Evolutionary conservation across 768 basidiomycete genomes (phyloP).

Genomic region (Boletus rex-veris): DNA sequence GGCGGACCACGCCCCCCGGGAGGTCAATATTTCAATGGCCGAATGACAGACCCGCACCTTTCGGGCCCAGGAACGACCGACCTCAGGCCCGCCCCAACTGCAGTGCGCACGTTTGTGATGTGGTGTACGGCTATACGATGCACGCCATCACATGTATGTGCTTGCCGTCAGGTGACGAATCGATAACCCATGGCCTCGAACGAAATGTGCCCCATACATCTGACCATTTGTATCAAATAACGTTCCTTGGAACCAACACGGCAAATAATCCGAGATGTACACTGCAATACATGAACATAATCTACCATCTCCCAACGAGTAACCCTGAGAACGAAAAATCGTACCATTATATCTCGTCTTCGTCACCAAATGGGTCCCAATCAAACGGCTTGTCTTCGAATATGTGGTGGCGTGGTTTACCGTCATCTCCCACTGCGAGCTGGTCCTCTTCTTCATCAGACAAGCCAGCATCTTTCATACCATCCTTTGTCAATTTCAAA

Average conservation of each 20-base stretch:
- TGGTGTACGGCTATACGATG: no score
- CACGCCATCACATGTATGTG: no score
- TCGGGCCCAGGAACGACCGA: no score
- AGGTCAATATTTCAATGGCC: no score
- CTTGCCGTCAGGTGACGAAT: no score
- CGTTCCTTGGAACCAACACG: background rate
- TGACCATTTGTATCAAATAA: background rate
- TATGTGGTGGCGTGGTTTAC: slow-evolving; percentile 20
- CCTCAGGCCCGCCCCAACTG: no score
- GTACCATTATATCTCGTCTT: slow-evolving; percentile 18
- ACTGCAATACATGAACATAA: background rate
- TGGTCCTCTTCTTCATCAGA: slow-evolving; percentile 26
- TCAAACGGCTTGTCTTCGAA: slow-evolving; percentile 29
- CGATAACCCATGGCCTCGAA: no score
- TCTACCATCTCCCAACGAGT: background rate
- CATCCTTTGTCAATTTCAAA: slow-evolving; percentile 27
- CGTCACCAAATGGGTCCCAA: slow-evolving; percentile 31
- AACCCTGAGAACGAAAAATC: no score
- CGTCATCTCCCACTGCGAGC: slow-evolving; percentile 1
- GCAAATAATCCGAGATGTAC: background rate
- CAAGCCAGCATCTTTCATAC: slow-evolving; percentile 26
- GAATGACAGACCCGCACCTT: no score
- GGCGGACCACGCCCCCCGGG: no score
- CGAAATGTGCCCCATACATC: no score
- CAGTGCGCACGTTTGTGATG: no score